Base-by-base conservation (phyloP, 805 yeast species). In the Saccharomyces kudriavzevii region DNA sequence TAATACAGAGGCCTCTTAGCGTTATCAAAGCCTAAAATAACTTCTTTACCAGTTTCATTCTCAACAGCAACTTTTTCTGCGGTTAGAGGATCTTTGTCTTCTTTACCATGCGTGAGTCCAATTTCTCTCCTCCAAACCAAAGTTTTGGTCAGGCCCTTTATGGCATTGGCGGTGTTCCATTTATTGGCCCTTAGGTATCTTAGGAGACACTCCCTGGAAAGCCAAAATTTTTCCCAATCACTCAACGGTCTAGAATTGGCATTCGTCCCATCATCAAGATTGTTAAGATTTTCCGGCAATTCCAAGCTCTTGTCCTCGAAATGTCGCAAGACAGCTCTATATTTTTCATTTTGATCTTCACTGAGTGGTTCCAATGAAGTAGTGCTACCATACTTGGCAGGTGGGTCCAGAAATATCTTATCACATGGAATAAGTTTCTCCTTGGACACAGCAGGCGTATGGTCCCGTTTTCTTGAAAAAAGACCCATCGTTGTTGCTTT, bases 41-140 rank as follows among this genome's bases (percentile, higher is more conserved):
- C 62, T 54, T 79, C 77, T 58, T 80, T 80, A 17, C 84, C 85
- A 1, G 83, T 77, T 56, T 67, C 68, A 60, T 78, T 79, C 62
- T 81, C 84, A 5, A 65, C 64, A 29, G 74, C 74, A 13, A 78
- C 77, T 40, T 70, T 58, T 2, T 78, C 78, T 1, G 78, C 70
- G 2, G 75, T 70, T 47, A 66, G 53, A 43, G 72, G 72, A 27
- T 63, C 60, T 13, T 49, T 52, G n/a, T 57, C 57, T 8, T 58
- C 61, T 50, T 74, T 75, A 51, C 72, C 78, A 28, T 63, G 74
- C 2, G 66, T 59, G 14, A 68, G 54, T 1, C 84, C 84, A 60
- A 78, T 78, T 10, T 78, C 76, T 55, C 84, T 71, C 67, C 84
- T 73, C 84, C 84, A 80, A 0, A 72, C 66, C n/a, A 80, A 54